phyloP scores from a whole-genome alignment of 2,329 filamentous ascomycete species.

The Sarocladium brachiariae region DNA sequence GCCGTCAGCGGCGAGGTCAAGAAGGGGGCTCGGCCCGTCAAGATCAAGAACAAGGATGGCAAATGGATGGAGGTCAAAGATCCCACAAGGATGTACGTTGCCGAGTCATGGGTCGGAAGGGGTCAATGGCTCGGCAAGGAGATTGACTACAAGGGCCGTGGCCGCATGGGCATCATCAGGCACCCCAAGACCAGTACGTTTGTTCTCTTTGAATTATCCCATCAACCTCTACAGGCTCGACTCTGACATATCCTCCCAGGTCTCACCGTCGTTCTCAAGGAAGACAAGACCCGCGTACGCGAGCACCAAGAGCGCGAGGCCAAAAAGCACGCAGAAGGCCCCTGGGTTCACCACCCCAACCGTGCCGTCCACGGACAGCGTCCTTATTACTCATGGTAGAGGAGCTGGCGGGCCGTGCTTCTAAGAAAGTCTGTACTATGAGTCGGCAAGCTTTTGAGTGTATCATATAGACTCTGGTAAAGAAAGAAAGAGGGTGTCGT shows the following conservation, averaged over 20 bases:
- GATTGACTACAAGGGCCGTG: slow-evolving; percentile 69
- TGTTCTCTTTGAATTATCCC: not conserved
- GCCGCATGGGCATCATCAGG: slow-evolving; percentile 58
- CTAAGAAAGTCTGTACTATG: too few species aligned
- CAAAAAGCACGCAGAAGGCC: slow-evolving; percentile 66
- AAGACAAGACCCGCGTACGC: slow-evolving; percentile 83
- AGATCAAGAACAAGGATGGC: slow-evolving; percentile 69
- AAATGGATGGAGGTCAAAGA: slow-evolving; percentile 64
- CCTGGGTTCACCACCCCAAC: slow-evolving; percentile 86
- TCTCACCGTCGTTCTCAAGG: slow-evolving; percentile 78
- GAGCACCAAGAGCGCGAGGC: slow-evolving; percentile 70
- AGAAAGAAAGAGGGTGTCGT: too few species aligned
- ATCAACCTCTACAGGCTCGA: not conserved
- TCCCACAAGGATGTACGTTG: slow-evolving; percentile 78
- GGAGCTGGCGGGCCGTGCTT: too few species aligned
- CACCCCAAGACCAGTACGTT: slow-evolving; percentile 70
- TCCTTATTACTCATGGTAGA: slow-evolving; percentile 87
- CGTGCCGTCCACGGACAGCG: slow-evolving; percentile 76
- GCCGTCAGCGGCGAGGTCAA: slow-evolving; percentile 28
- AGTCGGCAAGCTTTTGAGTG: too few species aligned
- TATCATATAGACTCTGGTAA: too few species aligned
- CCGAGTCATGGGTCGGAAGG: slow-evolving; percentile 86
- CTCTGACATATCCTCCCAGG: slow-evolving; percentile 46
- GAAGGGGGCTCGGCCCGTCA: slow-evolving; percentile 24
- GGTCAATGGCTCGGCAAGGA: slow-evolving; percentile 53